Evolutionary conservation across 805 yeast genomes (phyloP).

Genomic region (Wickerhamomyces alni): DNA sequence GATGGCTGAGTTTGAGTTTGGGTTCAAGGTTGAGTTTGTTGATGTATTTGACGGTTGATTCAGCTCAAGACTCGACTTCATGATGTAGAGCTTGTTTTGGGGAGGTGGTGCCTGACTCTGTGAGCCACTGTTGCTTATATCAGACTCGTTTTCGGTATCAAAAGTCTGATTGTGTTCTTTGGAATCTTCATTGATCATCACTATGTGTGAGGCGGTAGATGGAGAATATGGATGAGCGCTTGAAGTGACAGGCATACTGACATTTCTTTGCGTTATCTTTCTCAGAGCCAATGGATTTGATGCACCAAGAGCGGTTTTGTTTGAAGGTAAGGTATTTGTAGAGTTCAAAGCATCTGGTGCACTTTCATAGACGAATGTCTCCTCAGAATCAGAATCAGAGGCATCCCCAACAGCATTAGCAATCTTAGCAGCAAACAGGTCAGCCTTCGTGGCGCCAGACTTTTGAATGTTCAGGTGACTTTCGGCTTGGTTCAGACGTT

Average conservation of each 20-base stretch:
- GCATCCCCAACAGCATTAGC: constrained; percentile 93
- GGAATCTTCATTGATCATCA: constrained; percentile 5
- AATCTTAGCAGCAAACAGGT: constrained; percentile 88
- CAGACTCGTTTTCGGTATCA: constrained; percentile 13
- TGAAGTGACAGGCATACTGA: constrained; percentile 21
- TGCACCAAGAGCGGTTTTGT: constrained; percentile 7
- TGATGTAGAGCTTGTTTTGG: neutral
- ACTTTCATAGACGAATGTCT: constrained; percentile 88
- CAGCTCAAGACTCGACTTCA: constrained; percentile 1
- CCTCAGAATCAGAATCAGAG: constrained; percentile 84
- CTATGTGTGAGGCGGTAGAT: constrained; percentile 6
- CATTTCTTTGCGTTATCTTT: constrained; percentile 19
- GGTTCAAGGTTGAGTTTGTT: neutral
- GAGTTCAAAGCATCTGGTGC: constrained; percentile 22
- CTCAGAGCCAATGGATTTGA: constrained; percentile 14
- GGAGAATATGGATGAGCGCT: constrained; percentile 6
- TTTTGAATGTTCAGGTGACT: constrained; percentile 13
- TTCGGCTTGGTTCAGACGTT: constrained; percentile 15
- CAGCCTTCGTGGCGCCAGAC: constrained; percentile 64
- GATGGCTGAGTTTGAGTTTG: neutral
- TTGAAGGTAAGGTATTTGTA: constrained; percentile 13
- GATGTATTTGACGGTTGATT: neutral
- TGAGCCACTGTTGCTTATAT: constrained; percentile 4
- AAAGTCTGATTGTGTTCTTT: constrained; percentile 8
- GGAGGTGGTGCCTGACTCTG: constrained; percentile 1